Evolutionary conservation across 2,329 filamentous ascomycete species (phyloP).

Genomic region (Aspergillus sp.): DNA sequence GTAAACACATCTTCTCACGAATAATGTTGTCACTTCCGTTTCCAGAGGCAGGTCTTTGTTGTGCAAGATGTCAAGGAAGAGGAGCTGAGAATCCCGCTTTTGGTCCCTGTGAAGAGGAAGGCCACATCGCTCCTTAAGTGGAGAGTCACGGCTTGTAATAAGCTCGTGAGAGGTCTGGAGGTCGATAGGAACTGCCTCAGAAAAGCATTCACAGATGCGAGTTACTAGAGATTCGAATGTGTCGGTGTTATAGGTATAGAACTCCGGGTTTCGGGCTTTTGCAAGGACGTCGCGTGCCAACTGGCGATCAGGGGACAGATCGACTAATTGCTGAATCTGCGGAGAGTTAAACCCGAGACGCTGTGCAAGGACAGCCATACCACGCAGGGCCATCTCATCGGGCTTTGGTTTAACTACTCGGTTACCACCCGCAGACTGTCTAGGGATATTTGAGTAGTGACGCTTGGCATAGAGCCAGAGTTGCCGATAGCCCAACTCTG

Average conservation of each 20-base stretch:
- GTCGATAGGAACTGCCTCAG: too few species aligned
- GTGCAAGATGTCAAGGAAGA: too few species aligned
- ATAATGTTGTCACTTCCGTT: too few species aligned
- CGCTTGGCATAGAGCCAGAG: constrained; percentile 34
- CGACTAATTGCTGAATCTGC: constrained; percentile 16
- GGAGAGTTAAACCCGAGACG: constrained; percentile 20
- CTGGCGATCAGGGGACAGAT: constrained; percentile 20
- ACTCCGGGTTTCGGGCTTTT: constrained; percentile 19
- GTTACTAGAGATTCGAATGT: constrained; percentile 19
- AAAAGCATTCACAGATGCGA: constrained; percentile 3
- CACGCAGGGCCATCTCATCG: constrained; percentile 18
- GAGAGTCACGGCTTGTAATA: too few species aligned
- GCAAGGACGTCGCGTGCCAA: constrained; percentile 21
- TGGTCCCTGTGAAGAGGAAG: too few species aligned
- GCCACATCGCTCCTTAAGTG: too few species aligned
- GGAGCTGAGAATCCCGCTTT: too few species aligned
- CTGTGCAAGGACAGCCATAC: constrained; percentile 20
- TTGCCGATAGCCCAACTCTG: constrained; percentile 25
- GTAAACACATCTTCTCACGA: too few species aligned
- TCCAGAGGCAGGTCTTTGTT: too few species aligned
- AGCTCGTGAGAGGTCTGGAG: too few species aligned
- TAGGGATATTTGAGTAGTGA: constrained; percentile 26
- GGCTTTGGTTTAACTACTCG: constrained; percentile 15
- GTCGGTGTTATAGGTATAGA: constrained; percentile 19
- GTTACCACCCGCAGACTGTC: constrained; percentile 2